Evolutionary conservation across 352 stramenopile species (phyloP).

Genomic region (Globisporangium heterothallicum): DNA sequence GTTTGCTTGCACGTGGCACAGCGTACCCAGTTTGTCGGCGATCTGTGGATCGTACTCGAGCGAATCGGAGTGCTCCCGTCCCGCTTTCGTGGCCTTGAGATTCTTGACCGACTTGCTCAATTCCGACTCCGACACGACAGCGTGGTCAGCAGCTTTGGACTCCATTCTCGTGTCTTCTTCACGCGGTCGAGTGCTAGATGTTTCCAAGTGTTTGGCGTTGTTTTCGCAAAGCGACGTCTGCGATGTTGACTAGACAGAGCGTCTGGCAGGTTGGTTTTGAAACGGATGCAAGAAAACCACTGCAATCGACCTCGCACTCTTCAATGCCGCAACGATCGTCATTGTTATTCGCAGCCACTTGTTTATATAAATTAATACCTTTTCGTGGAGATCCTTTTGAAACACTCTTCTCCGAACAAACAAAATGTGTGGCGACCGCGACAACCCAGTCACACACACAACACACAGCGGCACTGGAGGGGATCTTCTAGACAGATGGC

Average conservation of each 20-base stretch:
- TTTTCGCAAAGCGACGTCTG: too few relatives aligned
- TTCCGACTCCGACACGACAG: conserved; percentile 45
- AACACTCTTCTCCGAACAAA: not conserved
- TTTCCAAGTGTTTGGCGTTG: too few relatives aligned
- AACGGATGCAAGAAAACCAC: too few relatives aligned
- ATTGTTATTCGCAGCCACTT: not conserved
- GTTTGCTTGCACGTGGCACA: too few relatives aligned
- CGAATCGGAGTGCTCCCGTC: conserved; percentile 59
- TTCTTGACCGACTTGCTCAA: conserved; percentile 58
- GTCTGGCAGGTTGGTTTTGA: too few relatives aligned
- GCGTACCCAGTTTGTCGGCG: conserved; percentile 41
- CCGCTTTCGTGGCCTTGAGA: conserved; percentile 59
- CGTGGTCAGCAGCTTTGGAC: conserved; percentile 28
- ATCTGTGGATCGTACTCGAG: conserved; percentile 61
- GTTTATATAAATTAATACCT: conserved; percentile 10
- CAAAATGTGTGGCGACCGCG: not conserved
- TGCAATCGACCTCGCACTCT: not conserved
- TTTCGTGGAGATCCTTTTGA: conserved; percentile 1
- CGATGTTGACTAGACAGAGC: too few relatives aligned
- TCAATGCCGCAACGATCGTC: not conserved
- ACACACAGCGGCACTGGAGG: not conserved
- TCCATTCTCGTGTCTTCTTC: too few relatives aligned
- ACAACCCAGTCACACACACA: not conserved
- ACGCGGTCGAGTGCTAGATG: too few relatives aligned
- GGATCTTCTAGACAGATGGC: not conserved